Base-by-base conservation (phyloP, 2,329 filamentous ascomycete species). In the Sporothrix inflata region DNA sequence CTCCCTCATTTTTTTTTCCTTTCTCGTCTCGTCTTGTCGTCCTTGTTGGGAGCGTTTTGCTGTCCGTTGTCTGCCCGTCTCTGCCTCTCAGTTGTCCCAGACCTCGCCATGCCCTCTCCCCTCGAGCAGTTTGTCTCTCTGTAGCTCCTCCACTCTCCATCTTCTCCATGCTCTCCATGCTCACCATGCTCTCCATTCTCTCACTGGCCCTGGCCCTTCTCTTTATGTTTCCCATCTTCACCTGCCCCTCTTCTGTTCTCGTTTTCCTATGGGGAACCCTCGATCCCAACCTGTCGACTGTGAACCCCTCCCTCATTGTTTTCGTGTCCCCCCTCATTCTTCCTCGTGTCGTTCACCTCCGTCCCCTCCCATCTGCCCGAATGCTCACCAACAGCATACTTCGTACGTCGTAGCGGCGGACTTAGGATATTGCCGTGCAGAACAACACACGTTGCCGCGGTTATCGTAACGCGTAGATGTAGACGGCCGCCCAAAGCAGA, bases 361-460 rank as follows among this genome's bases (percentile, higher is more conserved):
- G n/a, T 16, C 57, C 38, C 57, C 11, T 24, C 53, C 24, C 53
- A 30, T 55, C 53, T 30, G 53, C 24, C 53, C 53, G 53, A 55
- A 14, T 55, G 24, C 14, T 38, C 55, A 40, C 16, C 19, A 38
- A 38, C 55, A 60, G 30, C 3, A 11, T 1, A 11, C 55, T 11
- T 19, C 5, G 55, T 16, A 27, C 30, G 3, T 42, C 34, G 40
- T 47, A 65, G 61, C 61, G 38, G 61, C 61, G 38, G 42, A 65
- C 61, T 63, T 63, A 40, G 60, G 60, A 12, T 63, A 63, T 63
- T 42, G 60, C 38, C 11, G n/a, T 63, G 30, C 55, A 61, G 27
- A 40, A 38, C 14, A 11, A 60, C 30, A 60, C 30, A 27, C n/a
- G 34, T 63, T 42, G 19, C 60, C 60, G 60, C 60, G 60, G 60